Base-by-base conservation (phyloP, 768 basidiomycete species). In the Lactarius tabidus region DNA sequence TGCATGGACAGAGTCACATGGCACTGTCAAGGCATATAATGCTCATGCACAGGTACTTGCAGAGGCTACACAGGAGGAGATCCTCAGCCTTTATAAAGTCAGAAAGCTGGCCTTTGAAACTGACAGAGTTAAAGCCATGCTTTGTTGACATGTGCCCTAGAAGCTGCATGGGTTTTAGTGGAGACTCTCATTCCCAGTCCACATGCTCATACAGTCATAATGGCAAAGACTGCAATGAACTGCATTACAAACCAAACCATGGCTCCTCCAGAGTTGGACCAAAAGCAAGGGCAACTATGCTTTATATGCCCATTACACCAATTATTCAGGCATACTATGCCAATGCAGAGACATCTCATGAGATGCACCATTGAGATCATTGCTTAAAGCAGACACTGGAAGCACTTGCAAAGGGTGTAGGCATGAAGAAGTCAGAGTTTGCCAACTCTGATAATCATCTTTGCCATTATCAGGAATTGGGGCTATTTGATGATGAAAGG, bases 401-500 rank as follows among this genome's bases (percentile, higher is more conserved):
- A 8, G 3, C 6, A 12, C 18, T 39, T 20, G 36, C 38, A 60
- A 1, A 0, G 1, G 59, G 38, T 28, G 36, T 20, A 9, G 39
- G 39, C 48, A 43, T 33, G 2, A 31, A 60, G 17, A 43, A 15
- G 18, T 60, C 59, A 39, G 59, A 60, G 6, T 60, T 60, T 60
- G n/a, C 26, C 17, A 59, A 45, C 45, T 39, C 38, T 17, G 28
- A 15, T 6, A 43, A 41, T 10, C 59, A 60, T 60, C 15, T 26
- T 6, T 26, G 17, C 29, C 59, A 60, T 18, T 9, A 18, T 31
- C 2, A 41, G 9, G 23, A 17, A 8, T 18, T 41, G 15, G 29
- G 14, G 5, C 18, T 60, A 12, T 60, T 60, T 33, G 5, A 38
- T 6, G 26, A 39, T 48, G 6, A 12, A 73, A 65, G 71, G 45